Evolutionary conservation across 2,329 filamentous ascomycete genomes (phyloP).

Genomic region (Sporothrix phasma): DNA sequence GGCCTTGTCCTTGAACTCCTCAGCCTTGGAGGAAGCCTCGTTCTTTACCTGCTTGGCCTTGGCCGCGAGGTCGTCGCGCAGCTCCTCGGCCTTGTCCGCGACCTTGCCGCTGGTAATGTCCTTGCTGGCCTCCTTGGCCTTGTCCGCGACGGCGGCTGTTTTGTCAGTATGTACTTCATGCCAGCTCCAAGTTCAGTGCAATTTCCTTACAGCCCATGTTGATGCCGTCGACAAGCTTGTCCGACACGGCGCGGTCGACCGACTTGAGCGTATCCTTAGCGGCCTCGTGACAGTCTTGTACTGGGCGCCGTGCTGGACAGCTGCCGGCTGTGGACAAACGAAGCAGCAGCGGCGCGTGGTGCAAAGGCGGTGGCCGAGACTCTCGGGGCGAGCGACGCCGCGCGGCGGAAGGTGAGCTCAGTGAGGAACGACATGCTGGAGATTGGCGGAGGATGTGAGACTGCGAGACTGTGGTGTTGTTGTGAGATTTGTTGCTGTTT

Average conservation of each 20-base stretch:
- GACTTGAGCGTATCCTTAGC: slow-evolving; percentile 51
- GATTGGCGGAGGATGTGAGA: neutral
- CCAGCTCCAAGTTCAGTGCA: no score
- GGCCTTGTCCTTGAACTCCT: slow-evolving; percentile 26
- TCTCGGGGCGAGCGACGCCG: slow-evolving; percentile 29
- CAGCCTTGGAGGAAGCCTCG: slow-evolving; percentile 24
- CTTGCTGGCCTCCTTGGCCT: slow-evolving; percentile 38
- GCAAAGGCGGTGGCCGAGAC: slow-evolving; percentile 28
- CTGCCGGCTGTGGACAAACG: neutral
- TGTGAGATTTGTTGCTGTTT: neutral
- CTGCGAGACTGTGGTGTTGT: neutral
- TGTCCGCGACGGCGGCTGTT: slow-evolving; percentile 31
- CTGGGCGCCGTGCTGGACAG: slow-evolving; percentile 5
- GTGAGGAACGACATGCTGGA: slow-evolving; percentile 45
- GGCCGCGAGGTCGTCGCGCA: slow-evolving; percentile 21
- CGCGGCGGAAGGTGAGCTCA: slow-evolving; percentile 34
- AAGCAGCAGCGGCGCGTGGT: neutral
- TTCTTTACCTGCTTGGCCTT: slow-evolving; percentile 38
- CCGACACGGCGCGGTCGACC: slow-evolving; percentile 49
- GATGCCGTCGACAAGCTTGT: slow-evolving; percentile 53
- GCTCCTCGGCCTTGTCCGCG: slow-evolving; percentile 16
- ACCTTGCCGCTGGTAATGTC: slow-evolving; percentile 22
- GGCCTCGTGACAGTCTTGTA: slow-evolving; percentile 31
- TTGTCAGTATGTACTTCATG: no score
- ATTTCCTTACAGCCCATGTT: slow-evolving; percentile 40